These are phyloP conservation scores for Grosmannia huntii DNA, from an alignment of 2,329 filamentous ascomycete species.

Conservation along the genomic window DNA sequence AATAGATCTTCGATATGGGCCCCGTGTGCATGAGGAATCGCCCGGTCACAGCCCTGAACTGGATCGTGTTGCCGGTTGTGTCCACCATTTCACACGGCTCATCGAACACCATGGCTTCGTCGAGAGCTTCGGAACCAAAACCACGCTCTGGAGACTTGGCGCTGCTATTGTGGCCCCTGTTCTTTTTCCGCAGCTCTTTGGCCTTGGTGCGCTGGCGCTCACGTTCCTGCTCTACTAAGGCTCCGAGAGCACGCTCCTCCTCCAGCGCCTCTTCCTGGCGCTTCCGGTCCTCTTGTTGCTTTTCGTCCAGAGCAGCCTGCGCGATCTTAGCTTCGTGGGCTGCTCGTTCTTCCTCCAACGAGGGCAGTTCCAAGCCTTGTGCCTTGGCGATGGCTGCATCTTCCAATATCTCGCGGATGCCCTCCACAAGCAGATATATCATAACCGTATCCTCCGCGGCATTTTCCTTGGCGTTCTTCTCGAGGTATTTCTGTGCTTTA, in stretches of 20 bases:
- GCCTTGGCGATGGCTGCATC: slow-evolving; percentile 71
- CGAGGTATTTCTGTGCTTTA: slow-evolving; percentile 53
- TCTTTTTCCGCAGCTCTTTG: slow-evolving; percentile 52
- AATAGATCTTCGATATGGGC: slow-evolving; percentile 54
- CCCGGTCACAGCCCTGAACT: slow-evolving; percentile 59
- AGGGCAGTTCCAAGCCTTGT: slow-evolving; percentile 64
- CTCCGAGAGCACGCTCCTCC: slow-evolving; percentile 56
- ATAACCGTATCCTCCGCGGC: slow-evolving; percentile 42
- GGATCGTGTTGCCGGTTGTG: slow-evolving; percentile 46
- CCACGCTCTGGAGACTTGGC: slow-evolving; percentile 24
- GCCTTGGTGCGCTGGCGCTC: slow-evolving; percentile 51
- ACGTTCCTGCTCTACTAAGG: slow-evolving; percentile 62
- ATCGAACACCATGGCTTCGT: slow-evolving; percentile 49
- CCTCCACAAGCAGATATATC: slow-evolving; percentile 53
- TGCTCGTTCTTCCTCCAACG: slow-evolving; percentile 78
- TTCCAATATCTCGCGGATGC: slow-evolving; percentile 65
- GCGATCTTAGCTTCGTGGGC: slow-evolving; percentile 60
- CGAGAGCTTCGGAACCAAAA: slow-evolving; percentile 16
- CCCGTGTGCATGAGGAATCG: slow-evolving; percentile 54
- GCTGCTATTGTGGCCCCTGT: slow-evolving; percentile 32
- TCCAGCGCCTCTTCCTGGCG: slow-evolving; percentile 47
- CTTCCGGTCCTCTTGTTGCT: slow-evolving; percentile 37
- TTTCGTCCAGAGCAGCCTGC: slow-evolving; percentile 36
- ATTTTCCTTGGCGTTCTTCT: slow-evolving; percentile 42
- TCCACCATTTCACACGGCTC: slow-evolving; percentile 52